Evolutionary conservation across 495 filamentous ascomycete species (phyloP).

Genomic region (Sphaerosporella brunnea): DNA sequence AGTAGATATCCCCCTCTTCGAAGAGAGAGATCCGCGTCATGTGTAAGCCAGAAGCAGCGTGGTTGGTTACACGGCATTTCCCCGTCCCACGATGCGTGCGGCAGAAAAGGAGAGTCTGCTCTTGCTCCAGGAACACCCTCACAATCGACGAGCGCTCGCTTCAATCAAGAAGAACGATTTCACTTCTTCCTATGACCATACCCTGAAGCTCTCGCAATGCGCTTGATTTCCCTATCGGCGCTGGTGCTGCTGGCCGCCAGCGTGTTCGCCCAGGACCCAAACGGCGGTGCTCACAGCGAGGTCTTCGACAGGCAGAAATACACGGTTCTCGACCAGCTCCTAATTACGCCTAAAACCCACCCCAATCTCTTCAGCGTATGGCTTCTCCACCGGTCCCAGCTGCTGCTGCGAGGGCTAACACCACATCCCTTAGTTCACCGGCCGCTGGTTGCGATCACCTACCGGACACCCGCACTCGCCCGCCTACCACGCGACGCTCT

Average conservation of each 20-base stretch:
- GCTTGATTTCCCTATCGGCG: neutral
- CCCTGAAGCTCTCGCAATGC: too few relatives aligned
- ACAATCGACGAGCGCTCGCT: too few relatives aligned
- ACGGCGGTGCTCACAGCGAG: constrained; percentile 10
- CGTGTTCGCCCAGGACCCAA: constrained; percentile 6
- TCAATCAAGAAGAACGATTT: too few relatives aligned
- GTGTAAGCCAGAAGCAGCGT: too few relatives aligned
- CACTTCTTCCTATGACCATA: too few relatives aligned
- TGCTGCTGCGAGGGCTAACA: neutral
- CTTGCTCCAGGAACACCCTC: too few relatives aligned
- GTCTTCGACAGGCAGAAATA: constrained; percentile 17
- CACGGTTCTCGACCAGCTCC: constrained; percentile 8
- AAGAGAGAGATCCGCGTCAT: too few relatives aligned
- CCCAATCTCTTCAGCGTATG: constrained; percentile 18
- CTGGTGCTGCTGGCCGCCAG: neutral
- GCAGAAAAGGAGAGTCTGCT: too few relatives aligned
- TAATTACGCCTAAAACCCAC: constrained; percentile 16
- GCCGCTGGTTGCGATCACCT: constrained; percentile 20
- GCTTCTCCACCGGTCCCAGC: neutral
- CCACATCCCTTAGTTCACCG: constrained; percentile 13
- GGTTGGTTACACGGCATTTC: too few relatives aligned
- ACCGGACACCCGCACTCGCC: constrained; percentile 10
- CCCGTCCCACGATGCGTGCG: too few relatives aligned
- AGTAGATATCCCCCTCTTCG: too few relatives aligned
- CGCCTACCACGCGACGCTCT: constrained; percentile 16